Evolutionary conservation across 768 basidiomycete species (phyloP).

Genomic region (Rhizopogon sp.): DNA sequence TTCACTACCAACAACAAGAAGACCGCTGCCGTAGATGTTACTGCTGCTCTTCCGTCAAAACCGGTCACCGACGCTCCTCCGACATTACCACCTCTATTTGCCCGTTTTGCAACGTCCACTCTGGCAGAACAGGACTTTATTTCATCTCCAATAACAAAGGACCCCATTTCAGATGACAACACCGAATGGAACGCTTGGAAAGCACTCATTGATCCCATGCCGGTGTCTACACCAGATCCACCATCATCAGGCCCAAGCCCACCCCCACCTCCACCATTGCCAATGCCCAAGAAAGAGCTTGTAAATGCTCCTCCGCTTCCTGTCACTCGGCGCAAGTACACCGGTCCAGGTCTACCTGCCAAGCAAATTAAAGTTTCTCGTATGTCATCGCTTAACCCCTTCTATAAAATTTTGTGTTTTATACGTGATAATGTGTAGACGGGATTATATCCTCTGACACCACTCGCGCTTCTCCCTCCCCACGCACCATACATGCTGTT

Average conservation of each 20-base stretch:
- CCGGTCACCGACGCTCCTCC: slow-evolving; percentile 13
- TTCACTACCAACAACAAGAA: slow-evolving; percentile 33
- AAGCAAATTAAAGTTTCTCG: slow-evolving; percentile 1
- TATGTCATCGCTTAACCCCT: slow-evolving; percentile 8
- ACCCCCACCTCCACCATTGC: neutral
- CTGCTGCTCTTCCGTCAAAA: slow-evolving; percentile 3
- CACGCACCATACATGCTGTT: slow-evolving; percentile 13
- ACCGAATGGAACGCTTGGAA: slow-evolving; percentile 21
- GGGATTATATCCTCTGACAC: slow-evolving; percentile 2
- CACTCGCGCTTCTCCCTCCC: neutral
- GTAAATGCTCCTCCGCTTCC: neutral
- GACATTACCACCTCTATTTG: slow-evolving; percentile 37
- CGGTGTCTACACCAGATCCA: slow-evolving; percentile 4
- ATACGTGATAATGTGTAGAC: slow-evolving; percentile 1
- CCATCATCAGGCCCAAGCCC: neutral
- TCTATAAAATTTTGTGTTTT: neutral
- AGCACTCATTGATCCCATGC: neutral
- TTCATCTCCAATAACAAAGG: neutral
- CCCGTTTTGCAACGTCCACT: slow-evolving; percentile 32
- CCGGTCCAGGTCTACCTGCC: neutral
- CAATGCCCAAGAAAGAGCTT: too few species aligned
- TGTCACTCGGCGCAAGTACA: neutral
- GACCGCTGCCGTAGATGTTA: neutral
- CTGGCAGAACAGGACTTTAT: slow-evolving; percentile 21
- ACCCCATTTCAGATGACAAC: too few species aligned